Percentiles rank a stretch among this genome's conserved stretches.
phyloP scores from a whole-genome alignment of 2,329 filamentous ascomycete species.

The Aspergillus viridinutans region DNA sequence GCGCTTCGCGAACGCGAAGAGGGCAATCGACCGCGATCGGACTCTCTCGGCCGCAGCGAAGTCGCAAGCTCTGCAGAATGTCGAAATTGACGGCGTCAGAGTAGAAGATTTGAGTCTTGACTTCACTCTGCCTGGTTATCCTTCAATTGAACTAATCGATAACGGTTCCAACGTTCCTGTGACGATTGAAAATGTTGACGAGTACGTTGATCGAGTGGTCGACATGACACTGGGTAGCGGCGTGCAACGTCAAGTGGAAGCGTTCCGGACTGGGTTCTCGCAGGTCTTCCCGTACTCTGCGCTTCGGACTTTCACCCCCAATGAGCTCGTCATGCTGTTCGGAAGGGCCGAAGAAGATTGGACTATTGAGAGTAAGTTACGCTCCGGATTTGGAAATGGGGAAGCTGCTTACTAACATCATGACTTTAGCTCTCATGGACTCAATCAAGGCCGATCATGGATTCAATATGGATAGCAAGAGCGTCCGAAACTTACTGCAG shows the following conservation, averaged over 20 bases:
- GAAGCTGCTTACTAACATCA: slow-evolving; percentile 21
- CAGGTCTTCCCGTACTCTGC: slow-evolving; percentile 95
- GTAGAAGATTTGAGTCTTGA: slow-evolving; percentile 89
- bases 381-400: neutral
- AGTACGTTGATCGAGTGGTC: slow-evolving; percentile 83
- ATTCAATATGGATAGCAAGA: slow-evolving; percentile 97
- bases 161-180: slow-evolving; percentile 71
- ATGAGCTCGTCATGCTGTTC: slow-evolving; percentile 91
- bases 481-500: slow-evolving; percentile 86
- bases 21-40: slow-evolving; percentile 70
- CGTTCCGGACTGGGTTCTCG: slow-evolving; percentile 86
- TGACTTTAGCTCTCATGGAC: slow-evolving; percentile 74
- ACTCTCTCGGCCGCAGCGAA: slow-evolving; percentile 66
- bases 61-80: slow-evolving; percentile 61
- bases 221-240: slow-evolving; percentile 88
- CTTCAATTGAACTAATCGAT: slow-evolving; percentile 74
- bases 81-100: slow-evolving; percentile 69
- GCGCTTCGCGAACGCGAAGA: slow-evolving; percentile 79
- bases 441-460: slow-evolving; percentile 98
- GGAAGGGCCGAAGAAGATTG: slow-evolving; percentile 92
- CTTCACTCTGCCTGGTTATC: slow-evolving; percentile 90
- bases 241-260: slow-evolving; percentile 82
- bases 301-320: slow-evolving; percentile 87
- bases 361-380: slow-evolving; percentile 84
- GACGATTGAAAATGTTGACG: slow-evolving; percentile 85